A percentile compares a stretch with the other conserved stretches of the same genome.
Evolutionary conservation across 148 eudicot genomes (phyloP).

Genomic region (Limonium bicolor): DNA sequence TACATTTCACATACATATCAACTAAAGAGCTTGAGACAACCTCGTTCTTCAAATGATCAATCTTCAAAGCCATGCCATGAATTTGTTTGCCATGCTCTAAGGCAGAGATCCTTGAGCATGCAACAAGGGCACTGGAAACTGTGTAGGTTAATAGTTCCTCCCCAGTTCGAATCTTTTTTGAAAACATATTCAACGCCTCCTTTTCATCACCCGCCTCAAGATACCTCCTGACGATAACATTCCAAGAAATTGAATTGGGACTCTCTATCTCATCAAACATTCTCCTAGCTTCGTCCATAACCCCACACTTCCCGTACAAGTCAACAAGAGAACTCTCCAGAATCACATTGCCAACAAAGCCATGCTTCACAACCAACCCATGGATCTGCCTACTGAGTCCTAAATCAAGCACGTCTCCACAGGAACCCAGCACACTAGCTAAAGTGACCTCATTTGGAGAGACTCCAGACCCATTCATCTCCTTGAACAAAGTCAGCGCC

Average conservation of each 20-base stretch:
- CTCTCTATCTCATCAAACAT: constrained; percentile 50
- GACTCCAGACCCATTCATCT: constrained; percentile 31
- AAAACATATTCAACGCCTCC: constrained; percentile 46
- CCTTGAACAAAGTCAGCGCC: constrained; percentile 25
- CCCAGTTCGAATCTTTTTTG: constrained; percentile 22
- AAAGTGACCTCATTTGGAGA: constrained; percentile 42
- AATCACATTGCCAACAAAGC: constrained; percentile 48
- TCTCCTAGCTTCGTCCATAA: constrained; percentile 51
- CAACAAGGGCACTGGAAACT: constrained; percentile 49
- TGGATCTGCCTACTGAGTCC: constrained; percentile 38
- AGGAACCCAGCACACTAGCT: constrained; percentile 47
- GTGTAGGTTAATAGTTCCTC: constrained; percentile 34
- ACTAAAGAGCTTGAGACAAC: constrained; percentile 42
- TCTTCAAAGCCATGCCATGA: constrained; percentile 44
- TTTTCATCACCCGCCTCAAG: constrained; percentile 30
- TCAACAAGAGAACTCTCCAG: constrained; percentile 64
- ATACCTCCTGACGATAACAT: constrained; percentile 75
- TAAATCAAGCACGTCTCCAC: constrained; percentile 34
- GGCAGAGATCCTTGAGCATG: constrained; percentile 41
- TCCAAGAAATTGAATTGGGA: constrained; percentile 67
- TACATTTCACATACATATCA: constrained; percentile 47
- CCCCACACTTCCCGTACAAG: constrained; percentile 58
- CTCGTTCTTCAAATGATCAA: constrained; percentile 27
- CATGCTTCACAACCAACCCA: constrained; percentile 36
- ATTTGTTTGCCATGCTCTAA: constrained; percentile 43